A percentile compares a stretch with the other conserved stretches of the same genome.
These are phyloP conservation scores for Ilex asprella DNA, from an alignment of 257 asterid species.

Conservation along the genomic window DNA sequence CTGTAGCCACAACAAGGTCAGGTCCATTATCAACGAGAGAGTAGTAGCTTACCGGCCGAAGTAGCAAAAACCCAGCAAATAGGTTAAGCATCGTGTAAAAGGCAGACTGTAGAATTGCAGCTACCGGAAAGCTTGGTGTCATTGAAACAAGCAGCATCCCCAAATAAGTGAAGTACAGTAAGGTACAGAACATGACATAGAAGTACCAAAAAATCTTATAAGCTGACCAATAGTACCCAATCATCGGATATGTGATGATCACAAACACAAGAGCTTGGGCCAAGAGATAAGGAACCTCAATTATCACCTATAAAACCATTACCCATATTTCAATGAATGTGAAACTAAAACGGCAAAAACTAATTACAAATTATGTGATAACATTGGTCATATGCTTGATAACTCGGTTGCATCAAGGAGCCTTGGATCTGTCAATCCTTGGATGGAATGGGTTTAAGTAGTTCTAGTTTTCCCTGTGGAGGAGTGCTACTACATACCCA, in stretches of 20 bases:
- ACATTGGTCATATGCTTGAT: neutral
- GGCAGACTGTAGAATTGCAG: constrained; percentile 44
- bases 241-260: constrained; percentile 49
- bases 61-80: constrained; percentile 52
- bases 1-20: neutral
- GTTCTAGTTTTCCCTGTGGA: too few species aligned
- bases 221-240: constrained; percentile 42
- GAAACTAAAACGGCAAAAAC: neutral
- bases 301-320: constrained; percentile 27
- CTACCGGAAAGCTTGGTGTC: constrained; percentile 48
- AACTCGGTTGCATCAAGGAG: neutral
- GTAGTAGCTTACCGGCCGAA: constrained; percentile 32
- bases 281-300: constrained; percentile 49
- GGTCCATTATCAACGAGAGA: neutral
- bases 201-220: constrained; percentile 47
- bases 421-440: neutral
- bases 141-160: constrained; percentile 56
- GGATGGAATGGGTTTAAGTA: neutral
- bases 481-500: too few species aligned
- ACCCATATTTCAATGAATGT: neutral
- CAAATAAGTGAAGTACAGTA: constrained; percentile 45
- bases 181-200: constrained; percentile 37
- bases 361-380: neutral
- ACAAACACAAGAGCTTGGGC: constrained; percentile 38
- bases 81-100: constrained; percentile 45